phyloP scores from a whole-genome alignment of 768 basidiomycete genomes.

The Boletus reticuloceps region DNA sequence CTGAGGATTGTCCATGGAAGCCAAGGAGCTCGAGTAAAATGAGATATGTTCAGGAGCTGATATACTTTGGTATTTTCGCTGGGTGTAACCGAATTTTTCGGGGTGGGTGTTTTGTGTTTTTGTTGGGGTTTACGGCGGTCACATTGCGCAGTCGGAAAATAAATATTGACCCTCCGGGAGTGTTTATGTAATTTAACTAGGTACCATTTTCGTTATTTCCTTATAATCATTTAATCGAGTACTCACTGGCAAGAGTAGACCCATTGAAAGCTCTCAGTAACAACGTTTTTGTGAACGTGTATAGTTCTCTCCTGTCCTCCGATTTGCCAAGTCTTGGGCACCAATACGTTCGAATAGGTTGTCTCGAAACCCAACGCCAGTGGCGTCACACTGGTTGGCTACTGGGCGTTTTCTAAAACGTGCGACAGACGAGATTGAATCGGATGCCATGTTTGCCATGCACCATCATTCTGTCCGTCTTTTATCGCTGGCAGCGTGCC shows the following conservation, averaged over 20 bases:
- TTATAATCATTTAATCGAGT: too few relatives aligned
- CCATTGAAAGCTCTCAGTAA: too few relatives aligned
- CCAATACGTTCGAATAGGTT: too few relatives aligned
- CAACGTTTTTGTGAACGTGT: too few relatives aligned
- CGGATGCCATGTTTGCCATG: background rate
- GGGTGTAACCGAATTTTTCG: slow-evolving; percentile 31
- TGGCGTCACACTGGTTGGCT: too few relatives aligned
- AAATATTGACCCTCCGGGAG: slow-evolving; percentile 20
- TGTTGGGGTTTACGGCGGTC: slow-evolving; percentile 28
- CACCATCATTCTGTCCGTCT: background rate
- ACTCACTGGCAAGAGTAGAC: too few relatives aligned
- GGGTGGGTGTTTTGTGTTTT: slow-evolving; percentile 24
- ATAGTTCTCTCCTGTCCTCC: too few relatives aligned
- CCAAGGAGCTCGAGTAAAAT: slow-evolving; percentile 3
- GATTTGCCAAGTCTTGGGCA: too few relatives aligned
- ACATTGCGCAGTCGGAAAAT: slow-evolving; percentile 25
- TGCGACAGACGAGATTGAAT: too few relatives aligned
- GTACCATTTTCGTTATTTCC: background rate
- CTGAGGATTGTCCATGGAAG: slow-evolving; percentile 63
- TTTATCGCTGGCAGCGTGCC: background rate
- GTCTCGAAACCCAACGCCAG: too few relatives aligned
- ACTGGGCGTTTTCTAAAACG: too few relatives aligned
- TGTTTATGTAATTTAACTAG: slow-evolving; percentile 19
- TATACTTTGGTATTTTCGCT: slow-evolving; percentile 26
- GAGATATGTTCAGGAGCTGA: slow-evolving; percentile 25